Percentiles rank a stretch among this genome's conserved stretches.
Evolutionary conservation across 495 filamentous ascomycete species (phyloP).

Genomic region (Neurospora hispaniola): DNA sequence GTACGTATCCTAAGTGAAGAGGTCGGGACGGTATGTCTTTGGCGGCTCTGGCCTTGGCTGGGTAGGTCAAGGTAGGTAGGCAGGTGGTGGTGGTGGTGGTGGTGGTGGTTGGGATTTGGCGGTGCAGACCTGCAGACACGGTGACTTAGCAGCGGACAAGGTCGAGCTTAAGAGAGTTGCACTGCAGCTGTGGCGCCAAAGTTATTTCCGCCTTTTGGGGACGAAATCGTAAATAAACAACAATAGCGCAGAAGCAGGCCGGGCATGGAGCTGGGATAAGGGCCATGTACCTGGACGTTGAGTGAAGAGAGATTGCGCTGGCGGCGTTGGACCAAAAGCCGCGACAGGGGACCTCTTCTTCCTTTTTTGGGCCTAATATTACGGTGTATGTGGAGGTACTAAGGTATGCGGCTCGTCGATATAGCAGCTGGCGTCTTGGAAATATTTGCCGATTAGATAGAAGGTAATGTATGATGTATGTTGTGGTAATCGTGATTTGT

Average conservation of each 20-base stretch:
- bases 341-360: background rate
- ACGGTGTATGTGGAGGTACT: background rate
- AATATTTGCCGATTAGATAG: background rate
- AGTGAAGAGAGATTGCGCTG: background rate
- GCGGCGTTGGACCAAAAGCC: background rate
- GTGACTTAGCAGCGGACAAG: background rate
- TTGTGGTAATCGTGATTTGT: background rate
- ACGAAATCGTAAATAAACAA: background rate
- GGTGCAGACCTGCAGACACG: background rate
- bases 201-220: background rate
- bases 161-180: background rate
- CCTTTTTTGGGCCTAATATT: background rate
- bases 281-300: background rate
- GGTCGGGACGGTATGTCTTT: background rate
- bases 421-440: background rate
- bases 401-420: background rate
- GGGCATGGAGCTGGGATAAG: background rate
- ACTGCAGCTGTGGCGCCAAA: background rate
- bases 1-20: constrained; percentile 1
- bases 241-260: background rate
- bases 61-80: background rate
- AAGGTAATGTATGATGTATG: background rate
- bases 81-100: too few relatives aligned
- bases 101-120: background rate
- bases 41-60: background rate